phyloP scores from a whole-genome alignment of 2,329 filamentous ascomycete genomes.

The Chrysoporthe puriensis region DNA sequence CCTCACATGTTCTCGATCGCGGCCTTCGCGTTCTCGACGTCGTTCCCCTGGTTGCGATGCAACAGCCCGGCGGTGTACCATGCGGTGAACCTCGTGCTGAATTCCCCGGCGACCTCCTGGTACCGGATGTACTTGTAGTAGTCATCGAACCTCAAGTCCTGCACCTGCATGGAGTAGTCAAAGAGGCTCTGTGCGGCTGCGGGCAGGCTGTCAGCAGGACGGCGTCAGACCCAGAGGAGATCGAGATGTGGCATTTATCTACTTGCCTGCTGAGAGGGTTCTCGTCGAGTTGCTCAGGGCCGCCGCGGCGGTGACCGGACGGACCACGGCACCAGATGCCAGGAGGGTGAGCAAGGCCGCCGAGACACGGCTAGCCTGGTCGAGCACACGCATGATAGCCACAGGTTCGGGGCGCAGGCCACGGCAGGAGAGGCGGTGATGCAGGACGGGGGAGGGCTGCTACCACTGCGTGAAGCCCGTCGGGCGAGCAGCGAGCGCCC shows the following conservation, averaged over 20 bases:
- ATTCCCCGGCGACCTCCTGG: conserved; percentile 44
- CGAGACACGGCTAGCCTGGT: neutral
- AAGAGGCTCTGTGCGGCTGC: conserved; percentile 43
- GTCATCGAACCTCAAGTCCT: conserved; percentile 45
- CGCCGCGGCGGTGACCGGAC: neutral
- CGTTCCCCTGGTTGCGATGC: conserved; percentile 40
- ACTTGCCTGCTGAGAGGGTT: conserved; percentile 18
- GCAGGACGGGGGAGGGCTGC: no score
- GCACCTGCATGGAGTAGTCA: conserved; percentile 45
- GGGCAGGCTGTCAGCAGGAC: neutral
- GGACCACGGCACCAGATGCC: neutral
- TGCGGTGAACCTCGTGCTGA: conserved; percentile 47
- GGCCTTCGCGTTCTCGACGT: conserved; percentile 41
- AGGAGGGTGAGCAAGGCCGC: neutral
- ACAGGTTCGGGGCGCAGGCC: neutral
- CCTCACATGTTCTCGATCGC: conserved; percentile 42
- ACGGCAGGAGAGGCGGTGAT: neutral
- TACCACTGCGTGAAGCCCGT: neutral
- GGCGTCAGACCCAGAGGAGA: neutral
- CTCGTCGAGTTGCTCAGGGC: conserved; percentile 1
- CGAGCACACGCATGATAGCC: conserved; percentile 10
- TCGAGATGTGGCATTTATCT: neutral
- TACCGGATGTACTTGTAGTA: conserved; percentile 48
- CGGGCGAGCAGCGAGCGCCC: neutral
- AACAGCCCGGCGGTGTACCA: conserved; percentile 46